Evolutionary conservation across 805 yeast species (phyloP).

Genomic region (Myxozyma neglecta): DNA sequence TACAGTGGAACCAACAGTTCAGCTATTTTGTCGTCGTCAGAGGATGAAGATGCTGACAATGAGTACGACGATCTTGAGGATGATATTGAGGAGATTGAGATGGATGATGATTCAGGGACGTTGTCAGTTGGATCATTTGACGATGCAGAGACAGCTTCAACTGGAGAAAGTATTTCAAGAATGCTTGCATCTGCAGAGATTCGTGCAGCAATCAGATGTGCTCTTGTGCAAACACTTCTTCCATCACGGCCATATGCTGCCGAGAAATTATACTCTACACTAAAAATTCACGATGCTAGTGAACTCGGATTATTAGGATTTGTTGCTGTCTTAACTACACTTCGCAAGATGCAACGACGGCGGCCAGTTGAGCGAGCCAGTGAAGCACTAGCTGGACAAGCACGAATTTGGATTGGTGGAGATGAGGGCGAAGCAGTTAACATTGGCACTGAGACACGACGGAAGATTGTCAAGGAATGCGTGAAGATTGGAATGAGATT

Average conservation of each 20-base stretch:
- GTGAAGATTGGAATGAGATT: slow-evolving; percentile 37
- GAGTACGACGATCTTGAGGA: slow-evolving; percentile 15
- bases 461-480: slow-evolving; percentile 39
- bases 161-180: slow-evolving; percentile 7
- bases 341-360: slow-evolving; percentile 27
- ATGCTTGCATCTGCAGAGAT: slow-evolving; percentile 34
- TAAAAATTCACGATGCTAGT: slow-evolving; percentile 22
- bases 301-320: slow-evolving; percentile 40
- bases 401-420: slow-evolving; percentile 42
- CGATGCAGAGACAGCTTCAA: neutral
- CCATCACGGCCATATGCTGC: slow-evolving; percentile 29
- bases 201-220: slow-evolving; percentile 36
- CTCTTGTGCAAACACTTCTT: slow-evolving; percentile 31
- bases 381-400: slow-evolving; percentile 21
- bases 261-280: slow-evolving; percentile 22
- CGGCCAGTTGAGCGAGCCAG: slow-evolving; percentile 22
- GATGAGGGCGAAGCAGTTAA: slow-evolving; percentile 38
- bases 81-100: slow-evolving; percentile 2
- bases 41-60: slow-evolving; percentile 7
- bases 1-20: neutral
- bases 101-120: slow-evolving; percentile 2
- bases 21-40: slow-evolving; percentile 5
- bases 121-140: slow-evolving; percentile 8
- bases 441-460: slow-evolving; percentile 34
- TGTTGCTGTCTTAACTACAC: slow-evolving; percentile 35